A percentile compares a stretch with the other conserved stretches of the same genome.
Conservation (phyloP, 768 basidiomycete species). For the Saitozyma podzolica region DNA sequence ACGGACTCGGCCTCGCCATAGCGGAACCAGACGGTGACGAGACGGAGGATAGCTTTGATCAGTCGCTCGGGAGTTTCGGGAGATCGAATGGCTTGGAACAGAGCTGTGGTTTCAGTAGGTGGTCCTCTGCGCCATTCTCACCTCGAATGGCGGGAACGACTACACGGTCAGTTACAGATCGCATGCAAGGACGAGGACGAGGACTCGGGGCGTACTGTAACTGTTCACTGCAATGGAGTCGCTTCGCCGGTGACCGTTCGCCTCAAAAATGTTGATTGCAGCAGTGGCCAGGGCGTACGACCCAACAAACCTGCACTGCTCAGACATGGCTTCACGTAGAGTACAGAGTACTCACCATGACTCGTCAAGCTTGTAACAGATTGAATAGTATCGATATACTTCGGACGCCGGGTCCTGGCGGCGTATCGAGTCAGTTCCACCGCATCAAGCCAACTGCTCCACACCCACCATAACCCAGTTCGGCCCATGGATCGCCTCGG, state of each 20-base stretch:
- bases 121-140: neutral
- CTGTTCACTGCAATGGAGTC: conserved; percentile 37
- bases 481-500: conserved; percentile 27
- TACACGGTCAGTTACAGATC: conserved; percentile 7
- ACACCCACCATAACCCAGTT: conserved; percentile 39
- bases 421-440: neutral
- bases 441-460: neutral
- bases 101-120: neutral
- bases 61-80: conserved; percentile 39
- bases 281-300: conserved; percentile 34
- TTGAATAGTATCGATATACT: conserved; percentile 39
- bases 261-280: conserved; percentile 41
- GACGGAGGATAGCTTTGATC: conserved; percentile 48
- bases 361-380: conserved; percentile 39
- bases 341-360: conserved; percentile 28
- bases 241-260: conserved; percentile 16
- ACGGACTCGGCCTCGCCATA: conserved; percentile 44
- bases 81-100: conserved; percentile 43
- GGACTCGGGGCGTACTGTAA: conserved; percentile 29
- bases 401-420: conserved; percentile 32
- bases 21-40: conserved; percentile 51
- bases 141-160: conserved; percentile 50
- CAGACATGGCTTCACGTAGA: neutral
- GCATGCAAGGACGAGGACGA: neutral
- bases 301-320: conserved; percentile 30